phyloP scores from a whole-genome alignment of 2,329 filamentous ascomycete genomes.

The Coniella lustricola region DNA sequence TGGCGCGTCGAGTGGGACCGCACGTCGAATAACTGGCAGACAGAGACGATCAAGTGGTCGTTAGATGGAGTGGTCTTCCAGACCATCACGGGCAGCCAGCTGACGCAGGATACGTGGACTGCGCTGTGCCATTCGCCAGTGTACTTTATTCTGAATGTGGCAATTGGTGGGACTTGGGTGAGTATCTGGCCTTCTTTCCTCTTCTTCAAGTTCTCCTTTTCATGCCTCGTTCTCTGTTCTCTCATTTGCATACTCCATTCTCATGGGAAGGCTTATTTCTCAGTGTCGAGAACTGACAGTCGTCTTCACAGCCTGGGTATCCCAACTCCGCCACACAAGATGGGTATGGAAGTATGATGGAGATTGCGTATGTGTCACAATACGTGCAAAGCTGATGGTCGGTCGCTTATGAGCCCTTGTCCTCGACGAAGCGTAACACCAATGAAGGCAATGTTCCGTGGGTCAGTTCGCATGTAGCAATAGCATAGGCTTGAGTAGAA shows the following conservation, averaged over 20 bases:
- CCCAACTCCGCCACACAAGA: slow-evolving; percentile 22
- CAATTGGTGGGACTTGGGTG: slow-evolving; percentile 27
- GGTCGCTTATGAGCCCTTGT: too few relatives aligned
- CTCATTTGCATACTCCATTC: too few relatives aligned
- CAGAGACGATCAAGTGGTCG: slow-evolving; percentile 43
- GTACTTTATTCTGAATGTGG: slow-evolving; percentile 25
- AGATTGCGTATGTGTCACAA: slow-evolving; percentile 25
- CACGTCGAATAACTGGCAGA: slow-evolving; percentile 34
- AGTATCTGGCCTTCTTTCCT: slow-evolving; percentile 7
- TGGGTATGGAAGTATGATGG: slow-evolving; percentile 25
- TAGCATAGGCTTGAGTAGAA: too few relatives aligned
- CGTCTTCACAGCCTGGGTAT: slow-evolving; percentile 21
- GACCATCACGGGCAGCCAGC: slow-evolving; percentile 33
- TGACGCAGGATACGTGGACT: slow-evolving; percentile 37
- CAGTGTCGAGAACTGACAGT: not conserved
- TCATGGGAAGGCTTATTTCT: too few relatives aligned
- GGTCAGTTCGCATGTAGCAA: too few relatives aligned
- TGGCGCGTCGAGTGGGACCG: slow-evolving; percentile 43
- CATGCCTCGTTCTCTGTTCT: not conserved
- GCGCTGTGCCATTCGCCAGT: slow-evolving; percentile 23
- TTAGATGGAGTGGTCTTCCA: slow-evolving; percentile 38
- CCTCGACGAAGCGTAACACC: too few relatives aligned
- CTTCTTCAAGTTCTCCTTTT: not conserved
- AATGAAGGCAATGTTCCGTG: too few relatives aligned
- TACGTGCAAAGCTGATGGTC: not conserved